These are phyloP conservation scores for Wickerhamomyces rabaulensis DNA, from an alignment of 805 yeast genomes.

Conservation along the genomic window DNA sequence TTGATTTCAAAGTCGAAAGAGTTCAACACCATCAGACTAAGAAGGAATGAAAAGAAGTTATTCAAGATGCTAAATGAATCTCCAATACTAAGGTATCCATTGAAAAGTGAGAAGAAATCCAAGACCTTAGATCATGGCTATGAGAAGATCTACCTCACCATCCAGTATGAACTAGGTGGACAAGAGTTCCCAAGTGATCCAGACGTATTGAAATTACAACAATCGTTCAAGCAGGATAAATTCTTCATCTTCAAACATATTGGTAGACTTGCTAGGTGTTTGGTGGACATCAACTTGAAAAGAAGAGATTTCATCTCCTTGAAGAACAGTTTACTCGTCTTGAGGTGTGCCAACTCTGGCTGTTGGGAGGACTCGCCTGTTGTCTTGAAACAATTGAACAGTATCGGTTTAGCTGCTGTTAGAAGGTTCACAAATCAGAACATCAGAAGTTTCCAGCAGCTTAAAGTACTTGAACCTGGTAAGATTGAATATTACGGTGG, in stretches of 20 bases:
- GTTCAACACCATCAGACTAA: constrained; percentile 34
- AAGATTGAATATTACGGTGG: constrained; percentile 38
- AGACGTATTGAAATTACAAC: constrained; percentile 34
- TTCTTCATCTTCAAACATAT: constrained; percentile 36
- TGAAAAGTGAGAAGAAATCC: constrained; percentile 24
- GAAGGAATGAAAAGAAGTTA: constrained; percentile 39
- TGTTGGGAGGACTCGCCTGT: constrained; percentile 47
- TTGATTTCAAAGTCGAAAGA: constrained; percentile 36
- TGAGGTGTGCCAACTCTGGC: constrained; percentile 36
- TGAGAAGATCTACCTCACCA: constrained; percentile 37
- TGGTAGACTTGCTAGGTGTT: constrained; percentile 37
- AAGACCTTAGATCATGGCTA: constrained; percentile 18
- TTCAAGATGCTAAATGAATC: constrained; percentile 38
- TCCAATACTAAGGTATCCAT: constrained; percentile 33
- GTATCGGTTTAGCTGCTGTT: constrained; percentile 38
- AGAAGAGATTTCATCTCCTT: constrained; percentile 39
- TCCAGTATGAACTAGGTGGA: constrained; percentile 49
- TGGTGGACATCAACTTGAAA: constrained; percentile 37
- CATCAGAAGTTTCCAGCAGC: constrained; percentile 28
- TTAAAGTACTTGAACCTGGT: constrained; percentile 24
- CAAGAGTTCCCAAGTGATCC: constrained; percentile 39
- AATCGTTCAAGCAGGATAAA: constrained; percentile 40
- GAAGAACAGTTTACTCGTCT: constrained; percentile 31
- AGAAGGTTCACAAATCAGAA: constrained; percentile 32
- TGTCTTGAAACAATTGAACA: constrained; percentile 43